Evolutionary conservation across 2,329 filamentous ascomycete genomes (phyloP), one percentile per base, ranked within the genome.

Genomic region (Epichloe festucae): DNA sequence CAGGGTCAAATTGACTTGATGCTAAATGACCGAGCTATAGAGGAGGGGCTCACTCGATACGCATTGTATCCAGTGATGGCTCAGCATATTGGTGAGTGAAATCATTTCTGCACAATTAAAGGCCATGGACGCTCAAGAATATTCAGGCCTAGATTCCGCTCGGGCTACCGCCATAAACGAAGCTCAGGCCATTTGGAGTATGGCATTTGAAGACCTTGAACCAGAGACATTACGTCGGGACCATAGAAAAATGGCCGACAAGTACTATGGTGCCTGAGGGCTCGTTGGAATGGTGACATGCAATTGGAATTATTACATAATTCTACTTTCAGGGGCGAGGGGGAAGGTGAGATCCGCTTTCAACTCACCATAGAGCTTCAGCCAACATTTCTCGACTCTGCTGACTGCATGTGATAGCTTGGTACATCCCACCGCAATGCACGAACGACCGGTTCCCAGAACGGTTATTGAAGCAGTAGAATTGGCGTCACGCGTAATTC

Each of bases 401-500:
- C 27, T 31, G 27, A 31, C n/a, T n/a, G n/a, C n/a, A n/a, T n/a
- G 27, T 31, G 27, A 31, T 3, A 51, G 50, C 50, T 14, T 51
- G 50, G 50, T 43, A 21, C 38, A n/a, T n/a, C n/a, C 50, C 44
- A n/a, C 36, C 44, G 23, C 21, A n/a, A 42, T 48, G 50, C 23
- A 42, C 14, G 42, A 46, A 21, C 43, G 34, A 43, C 11, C 15
- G 3, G 5, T 21, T 12, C 44, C 50, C 4, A 21, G 21, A 17
- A 51, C 21, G 14, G 43, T 48, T 21, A 27, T 51, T 23, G 50
- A 51, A 46, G 44, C 44, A 39, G 50, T 31, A 14, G 35, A 51
- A n/a, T 12, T 51, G 27, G 50, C 44, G 15, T 51, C 50, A 23
- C 7, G 44, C 7, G 12, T 41, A 31, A 27, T 15, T 15, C 44